Percentiles rank a stretch among this genome's conserved stretches.
Conservation (phyloP, 768 basidiomycete species). For the Hypholoma fasciculare region DNA sequence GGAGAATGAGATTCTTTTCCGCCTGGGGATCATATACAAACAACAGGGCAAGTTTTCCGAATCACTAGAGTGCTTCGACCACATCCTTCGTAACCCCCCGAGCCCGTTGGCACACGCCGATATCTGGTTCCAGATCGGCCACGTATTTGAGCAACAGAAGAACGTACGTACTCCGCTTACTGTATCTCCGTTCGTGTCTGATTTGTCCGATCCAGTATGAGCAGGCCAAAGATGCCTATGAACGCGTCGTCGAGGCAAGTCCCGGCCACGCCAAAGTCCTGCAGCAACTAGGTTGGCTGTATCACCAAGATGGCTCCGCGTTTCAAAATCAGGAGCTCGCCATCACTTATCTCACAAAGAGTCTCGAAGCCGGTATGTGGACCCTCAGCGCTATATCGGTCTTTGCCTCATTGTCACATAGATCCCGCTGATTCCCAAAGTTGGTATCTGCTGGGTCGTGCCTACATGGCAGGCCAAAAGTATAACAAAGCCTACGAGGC, state of each 20-base stretch:
- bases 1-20: slow-evolving; percentile 97
- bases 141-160: slow-evolving; percentile 96
- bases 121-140: slow-evolving; percentile 99
- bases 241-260: slow-evolving; percentile 91
- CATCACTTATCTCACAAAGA: slow-evolving; percentile 91
- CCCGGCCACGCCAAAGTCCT: slow-evolving; percentile 95
- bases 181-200: slow-evolving; percentile 6
- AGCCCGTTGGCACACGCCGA: slow-evolving; percentile 95
- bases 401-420: slow-evolving; percentile 26
- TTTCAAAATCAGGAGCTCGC: slow-evolving; percentile 97
- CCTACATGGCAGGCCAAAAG: slow-evolving; percentile 97
- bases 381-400: slow-evolving; percentile 4
- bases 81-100: slow-evolving; percentile 94
- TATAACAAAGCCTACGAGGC: slow-evolving; percentile 99
- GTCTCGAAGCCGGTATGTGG: slow-evolving; percentile 85
- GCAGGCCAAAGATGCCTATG: slow-evolving; percentile 92
- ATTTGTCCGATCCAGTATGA: slow-evolving; percentile 57
- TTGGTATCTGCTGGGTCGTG: slow-evolving; percentile 98
- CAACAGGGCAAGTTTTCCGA: slow-evolving; percentile 94
- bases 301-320: slow-evolving; percentile 91
- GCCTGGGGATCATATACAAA: slow-evolving; percentile 98
- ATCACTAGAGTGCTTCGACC: slow-evolving; percentile 90
- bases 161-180: slow-evolving; percentile 60
- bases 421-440: slow-evolving; percentile 96
- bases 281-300: slow-evolving; percentile 97